A percentile compares a stretch with the other conserved stretches of the same genome.
These are phyloP conservation scores for Spirogloea muscicola DNA, from an alignment of 139 green algal genomes.

Conservation along the genomic window DNA sequence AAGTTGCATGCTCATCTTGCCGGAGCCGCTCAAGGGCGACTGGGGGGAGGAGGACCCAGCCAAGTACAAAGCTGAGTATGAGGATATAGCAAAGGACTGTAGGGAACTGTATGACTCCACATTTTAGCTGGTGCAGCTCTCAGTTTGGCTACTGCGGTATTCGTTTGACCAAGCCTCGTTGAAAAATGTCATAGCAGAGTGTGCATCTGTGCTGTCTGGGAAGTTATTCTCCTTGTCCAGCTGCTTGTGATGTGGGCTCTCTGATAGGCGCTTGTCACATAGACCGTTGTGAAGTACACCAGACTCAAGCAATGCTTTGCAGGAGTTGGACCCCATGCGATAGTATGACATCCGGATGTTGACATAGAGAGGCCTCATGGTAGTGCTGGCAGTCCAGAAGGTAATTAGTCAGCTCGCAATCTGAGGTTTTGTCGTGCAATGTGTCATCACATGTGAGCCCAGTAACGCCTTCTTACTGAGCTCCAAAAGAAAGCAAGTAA, in stretches of 20 bases:
- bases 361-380: too few species aligned
- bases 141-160: not conserved
- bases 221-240: not conserved
- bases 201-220: not conserved
- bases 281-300: too few species aligned
- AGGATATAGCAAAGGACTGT: conserved; percentile 26
- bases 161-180: not conserved
- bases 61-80: conserved; percentile 22
- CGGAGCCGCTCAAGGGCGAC: conserved; percentile 35
- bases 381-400: too few species aligned
- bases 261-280: too few species aligned
- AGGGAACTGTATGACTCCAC: not conserved
- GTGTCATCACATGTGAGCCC: too few species aligned
- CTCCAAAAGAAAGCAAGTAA: too few species aligned
- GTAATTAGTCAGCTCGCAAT: too few species aligned
- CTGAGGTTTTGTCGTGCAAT: too few species aligned
- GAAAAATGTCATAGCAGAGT: not conserved
- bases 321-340: too few species aligned
- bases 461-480: too few species aligned
- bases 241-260: not conserved
- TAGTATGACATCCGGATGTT: too few species aligned
- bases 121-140: not conserved
- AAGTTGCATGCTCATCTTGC: conserved; percentile 93
- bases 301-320: too few species aligned
- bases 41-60: conserved; percentile 16